These are phyloP conservation scores for Ganoderma resinaceum DNA, from an alignment of 1,284 basidiomycete species.

Conservation along the genomic window DNA sequence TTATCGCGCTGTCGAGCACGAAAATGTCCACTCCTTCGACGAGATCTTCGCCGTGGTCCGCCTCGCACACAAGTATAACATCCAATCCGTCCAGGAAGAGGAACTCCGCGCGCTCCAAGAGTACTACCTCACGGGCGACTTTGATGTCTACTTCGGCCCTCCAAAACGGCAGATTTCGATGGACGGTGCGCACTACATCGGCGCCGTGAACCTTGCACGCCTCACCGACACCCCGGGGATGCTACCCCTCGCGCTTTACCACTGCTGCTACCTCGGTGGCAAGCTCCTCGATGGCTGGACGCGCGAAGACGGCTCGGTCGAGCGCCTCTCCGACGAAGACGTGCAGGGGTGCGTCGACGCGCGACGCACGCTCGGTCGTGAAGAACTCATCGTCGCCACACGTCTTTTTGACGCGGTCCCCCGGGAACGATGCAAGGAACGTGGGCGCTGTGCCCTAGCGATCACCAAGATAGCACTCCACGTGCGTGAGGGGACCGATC, in stretches of 20 bases:
- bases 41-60: not conserved
- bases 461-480: not conserved
- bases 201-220: constrained; percentile 15
- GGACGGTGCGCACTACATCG: not conserved
- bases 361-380: not conserved
- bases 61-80: not conserved
- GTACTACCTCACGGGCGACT: not conserved
- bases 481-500: not conserved
- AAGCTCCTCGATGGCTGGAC: constrained; percentile 10
- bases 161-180: not conserved
- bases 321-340: constrained; percentile 9
- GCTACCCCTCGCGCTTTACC: constrained; percentile 15
- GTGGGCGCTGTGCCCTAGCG: not conserved
- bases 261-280: constrained; percentile 4
- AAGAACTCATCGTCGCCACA: not conserved
- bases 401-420: not conserved
- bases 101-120: not conserved
- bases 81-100: not conserved
- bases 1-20: not conserved
- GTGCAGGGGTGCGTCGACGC: not conserved
- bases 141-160: not conserved
- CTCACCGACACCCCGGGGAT: constrained; percentile 11
- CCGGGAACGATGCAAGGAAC: not conserved
- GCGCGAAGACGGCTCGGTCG: constrained; percentile 14
- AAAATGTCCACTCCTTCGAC: not conserved